Evolutionary conservation across 2,329 filamentous ascomycete species (phyloP), one percentile per base, ranked within the genome.

Genomic region (Penicillium sp.): DNA sequence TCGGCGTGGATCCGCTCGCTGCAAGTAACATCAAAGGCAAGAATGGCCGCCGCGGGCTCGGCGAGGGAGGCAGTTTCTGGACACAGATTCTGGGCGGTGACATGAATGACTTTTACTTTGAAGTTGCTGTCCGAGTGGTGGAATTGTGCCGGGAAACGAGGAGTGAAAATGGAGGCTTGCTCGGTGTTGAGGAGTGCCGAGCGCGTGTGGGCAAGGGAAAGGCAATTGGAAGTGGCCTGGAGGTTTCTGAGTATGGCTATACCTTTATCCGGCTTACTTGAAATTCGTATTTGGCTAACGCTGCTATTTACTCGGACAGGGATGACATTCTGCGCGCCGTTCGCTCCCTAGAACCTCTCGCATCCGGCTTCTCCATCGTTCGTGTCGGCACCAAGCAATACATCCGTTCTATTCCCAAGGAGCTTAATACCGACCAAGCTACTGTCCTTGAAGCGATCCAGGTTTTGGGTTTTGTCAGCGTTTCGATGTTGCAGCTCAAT

Each of bases 81-180:
- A 86, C 89, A 7, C 90, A 96, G 73, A 81, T 97, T 52, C 78
- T 97, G 16, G 93, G 93, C 24, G 82, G 86, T 49, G 89, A 84
- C 60, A 90, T 98, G 58, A 95, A 96, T 66, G 93, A 98, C 69
- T 98, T 98, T 66, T 98, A 97, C 73, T 97, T 97, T 69, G 91
- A 95, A 74, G 81, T 98, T 37, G 93, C 89, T 1, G 91, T 97
- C n/a, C 80, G 88, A 40, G 87, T 97, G 0, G 93, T 98, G 5
- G 91, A 97, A 69, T 82, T 96, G 6, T 98, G 93, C 65, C 78
- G 89, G 5, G 82, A 85, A 42, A 96, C 89, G 36, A 77, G 93
- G 42, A 81, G 80, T 3, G 91, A 96, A 70, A 98, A 98, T 66
- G 93, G 93, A 6, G 93, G 93, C 0, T 74, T 98, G 60, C 88